Base-by-base conservation (phyloP, 768 basidiomycete species). In the Naganishia vishniacii region DNA sequence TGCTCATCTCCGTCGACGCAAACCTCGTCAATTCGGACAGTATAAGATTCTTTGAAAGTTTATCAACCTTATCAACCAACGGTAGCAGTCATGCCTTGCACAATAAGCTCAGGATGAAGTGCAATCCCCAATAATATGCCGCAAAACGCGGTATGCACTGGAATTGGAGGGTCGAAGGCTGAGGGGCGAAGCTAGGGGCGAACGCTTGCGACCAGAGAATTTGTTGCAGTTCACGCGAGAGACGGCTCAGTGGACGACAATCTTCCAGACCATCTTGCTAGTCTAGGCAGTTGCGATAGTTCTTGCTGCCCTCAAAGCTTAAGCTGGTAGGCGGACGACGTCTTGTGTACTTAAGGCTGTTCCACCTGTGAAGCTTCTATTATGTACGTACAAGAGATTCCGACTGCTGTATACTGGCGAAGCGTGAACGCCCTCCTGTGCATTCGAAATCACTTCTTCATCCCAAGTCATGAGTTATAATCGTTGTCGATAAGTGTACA, bases 91-190 rank as follows among this genome's bases (percentile, higher is more conserved):
- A n/a, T n/a, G n/a, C n/a, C n/a, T n/a, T n/a, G n/a, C n/a, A n/a
- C n/a, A n/a, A n/a, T n/a, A n/a, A n/a, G n/a, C n/a, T n/a, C n/a
- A n/a, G n/a, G n/a, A n/a, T n/a, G n/a, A n/a, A n/a, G n/a, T n/a
- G n/a, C n/a, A n/a, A n/a, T n/a, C n/a, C n/a, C n/a, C n/a, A n/a
- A n/a, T n/a, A n/a, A n/a, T n/a, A n/a, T n/a, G n/a, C n/a, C n/a
- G n/a, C n/a, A n/a, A n/a, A n/a, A n/a, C n/a, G n/a, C n/a, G n/a
- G n/a, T n/a, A n/a, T n/a, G n/a, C n/a, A n/a, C n/a, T n/a, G n/a
- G 49, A 51, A 31, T n/a, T 51, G 49, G 49, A 51, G 32, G 49
- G 49, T 3, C 29, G 32, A 18, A 51, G 49, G 49, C 49, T 51
- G 8, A 26, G 31, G 32, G 32, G 20, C 18, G 49, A 51, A 32